Percentiles rank a stretch among this genome's conserved stretches.
These are phyloP conservation scores for Leccinum sublutescens DNA, from an alignment of 768 basidiomycete species.

Conservation along the genomic window DNA sequence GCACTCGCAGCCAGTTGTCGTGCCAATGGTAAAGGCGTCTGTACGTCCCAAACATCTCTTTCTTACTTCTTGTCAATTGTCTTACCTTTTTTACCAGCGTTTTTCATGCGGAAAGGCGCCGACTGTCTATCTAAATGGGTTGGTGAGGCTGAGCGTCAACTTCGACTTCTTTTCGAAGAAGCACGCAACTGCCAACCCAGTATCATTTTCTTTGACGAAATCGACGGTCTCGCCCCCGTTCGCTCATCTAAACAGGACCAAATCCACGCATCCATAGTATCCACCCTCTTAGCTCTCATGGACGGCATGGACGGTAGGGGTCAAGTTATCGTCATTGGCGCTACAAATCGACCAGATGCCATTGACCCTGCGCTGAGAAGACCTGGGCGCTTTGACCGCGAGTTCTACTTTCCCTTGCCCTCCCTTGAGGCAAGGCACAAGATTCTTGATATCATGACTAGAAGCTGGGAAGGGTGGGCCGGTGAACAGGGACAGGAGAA, in stretches of 20 bases:
- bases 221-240: conserved; percentile 97
- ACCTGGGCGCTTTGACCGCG: conserved; percentile 94
- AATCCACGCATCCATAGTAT: conserved; percentile 97
- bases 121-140: conserved; percentile 99
- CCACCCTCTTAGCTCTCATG: conserved; percentile 94
- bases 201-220: conserved; percentile 99
- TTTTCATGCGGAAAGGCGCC: conserved; percentile 99
- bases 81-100: conserved; percentile 52
- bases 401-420: conserved; percentile 96
- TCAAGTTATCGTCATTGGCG: conserved; percentile 96
- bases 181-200: conserved; percentile 89
- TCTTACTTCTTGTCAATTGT: neutral
- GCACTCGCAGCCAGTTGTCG: conserved; percentile 93
- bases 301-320: conserved; percentile 99
- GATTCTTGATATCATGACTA: conserved; percentile 89
- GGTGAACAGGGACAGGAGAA: conserved; percentile 47
- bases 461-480: conserved; percentile 84
- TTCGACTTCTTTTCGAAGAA: conserved; percentile 94
- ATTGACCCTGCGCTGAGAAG: conserved; percentile 93
- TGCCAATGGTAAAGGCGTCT: conserved; percentile 81
- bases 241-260: conserved; percentile 99
- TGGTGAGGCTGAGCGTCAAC: conserved; percentile 95
- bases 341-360: conserved; percentile 97
- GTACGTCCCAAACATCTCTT: conserved; percentile 47
- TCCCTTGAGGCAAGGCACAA: conserved; percentile 79